Base-by-base conservation (phyloP, 2,329 filamentous ascomycete genomes). In the Pseudogymnoascus sp. region DNA sequence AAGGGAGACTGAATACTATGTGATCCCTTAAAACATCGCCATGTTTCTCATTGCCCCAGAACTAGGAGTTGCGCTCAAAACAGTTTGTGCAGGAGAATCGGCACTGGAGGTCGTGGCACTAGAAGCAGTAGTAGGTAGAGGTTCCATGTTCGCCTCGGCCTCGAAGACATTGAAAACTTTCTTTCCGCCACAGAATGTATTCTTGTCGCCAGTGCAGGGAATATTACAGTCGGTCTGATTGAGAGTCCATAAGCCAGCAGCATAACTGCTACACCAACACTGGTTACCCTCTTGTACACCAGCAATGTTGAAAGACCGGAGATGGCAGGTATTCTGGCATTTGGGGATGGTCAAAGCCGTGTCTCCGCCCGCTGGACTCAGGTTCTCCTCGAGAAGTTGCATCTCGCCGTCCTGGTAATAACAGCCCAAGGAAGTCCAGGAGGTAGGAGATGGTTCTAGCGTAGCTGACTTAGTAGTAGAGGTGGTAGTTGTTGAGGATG, bases 221-320 rank as follows among this genome's bases (percentile, higher is more conserved):
- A 28, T n/a, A 25, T 25, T 38, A 2, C 57, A 58, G 3, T 38
- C 57, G 7, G 12, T 37, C 18, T n/a, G 11, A 58, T 58, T 25
- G 22, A 2, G 3, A 3, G 16, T 16, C 32, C 6, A 22, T 11
- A 6, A 4, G 11, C 32, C 32, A 5, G 4, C 12, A 16, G 37
- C 12, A 28, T 25, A 58, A n/a, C 8, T n/a, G 35, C 57, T 18
- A 16, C 32, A 58, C 57, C 57, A 38, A 28, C 57, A 58, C 32
- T 58, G 57, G 32, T 58, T 58, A n/a, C 57, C 57, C 8, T 25
- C 57, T 16, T n/a, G 18, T n/a, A 58, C 32, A 8, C 16, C 57
- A 14, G 32, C 18, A 58, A 22, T 20, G 14, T 16, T 3, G 9
- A 38, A 58, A 6, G 3, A 22, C 2, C 12, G 12, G 22, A 11